phyloP scores from a whole-genome alignment of 768 basidiomycete species.

The Mycena filopes region DNA sequence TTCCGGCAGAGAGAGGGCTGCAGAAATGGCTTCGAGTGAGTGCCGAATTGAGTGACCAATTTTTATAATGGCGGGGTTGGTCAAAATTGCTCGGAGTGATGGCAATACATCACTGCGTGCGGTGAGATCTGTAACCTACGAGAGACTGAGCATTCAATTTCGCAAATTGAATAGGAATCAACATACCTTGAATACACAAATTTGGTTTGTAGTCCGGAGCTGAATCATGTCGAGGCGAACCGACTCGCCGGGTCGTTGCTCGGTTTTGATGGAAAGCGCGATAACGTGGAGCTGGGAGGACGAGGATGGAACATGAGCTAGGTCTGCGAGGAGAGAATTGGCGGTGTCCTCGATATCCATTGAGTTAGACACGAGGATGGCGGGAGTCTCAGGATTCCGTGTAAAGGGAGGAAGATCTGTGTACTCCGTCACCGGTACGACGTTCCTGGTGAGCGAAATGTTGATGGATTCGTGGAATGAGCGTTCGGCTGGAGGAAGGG shows the following conservation, averaged over 20 bases:
- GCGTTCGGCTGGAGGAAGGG: background rate
- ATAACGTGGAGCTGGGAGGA: background rate
- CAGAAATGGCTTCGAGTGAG: background rate
- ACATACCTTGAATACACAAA: background rate
- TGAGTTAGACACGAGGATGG: no score
- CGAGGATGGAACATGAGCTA: background rate
- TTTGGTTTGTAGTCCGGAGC: background rate
- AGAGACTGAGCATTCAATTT: background rate
- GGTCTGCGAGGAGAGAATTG: no score
- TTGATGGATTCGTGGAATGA: conserved; percentile 4
- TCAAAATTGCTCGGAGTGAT: background rate
- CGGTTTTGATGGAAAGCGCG: background rate
- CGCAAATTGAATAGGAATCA: background rate
- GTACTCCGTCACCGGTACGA: background rate
- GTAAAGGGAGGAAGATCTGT: background rate
- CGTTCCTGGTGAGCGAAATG: background rate
- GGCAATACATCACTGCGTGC: no score
- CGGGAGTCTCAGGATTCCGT: background rate
- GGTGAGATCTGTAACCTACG: background rate
- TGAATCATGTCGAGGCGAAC: background rate
- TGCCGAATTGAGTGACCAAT: background rate
- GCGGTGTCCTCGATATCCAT: no score
- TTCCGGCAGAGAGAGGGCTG: no score
- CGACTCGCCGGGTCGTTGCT: no score
- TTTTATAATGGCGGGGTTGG: background rate